A percentile compares a stretch with the other conserved stretches of the same genome.
Conservation (phyloP, 768 basidiomycete species). For the Termitomyces sp. region DNA sequence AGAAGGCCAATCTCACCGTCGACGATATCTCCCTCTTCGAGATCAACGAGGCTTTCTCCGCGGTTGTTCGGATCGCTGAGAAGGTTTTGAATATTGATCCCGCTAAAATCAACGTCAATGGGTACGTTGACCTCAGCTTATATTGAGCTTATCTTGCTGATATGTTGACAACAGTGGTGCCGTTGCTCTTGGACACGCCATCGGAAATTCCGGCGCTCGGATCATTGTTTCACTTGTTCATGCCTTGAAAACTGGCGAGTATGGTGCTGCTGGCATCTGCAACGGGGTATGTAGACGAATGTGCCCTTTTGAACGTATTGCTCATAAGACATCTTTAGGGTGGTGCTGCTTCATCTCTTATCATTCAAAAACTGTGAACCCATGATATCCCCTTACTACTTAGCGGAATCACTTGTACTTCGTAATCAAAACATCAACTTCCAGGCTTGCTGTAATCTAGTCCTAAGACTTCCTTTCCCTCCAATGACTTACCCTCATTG, state of each 20-base stretch:
- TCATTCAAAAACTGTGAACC: slow-evolving; percentile 80
- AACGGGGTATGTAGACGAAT: slow-evolving; percentile 71
- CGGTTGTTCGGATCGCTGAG: slow-evolving; percentile 88
- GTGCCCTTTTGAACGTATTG: background rate
- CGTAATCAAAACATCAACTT: slow-evolving; percentile 4
- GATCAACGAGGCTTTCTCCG: slow-evolving; percentile 97
- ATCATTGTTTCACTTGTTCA: slow-evolving; percentile 93
- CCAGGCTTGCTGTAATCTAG: background rate
- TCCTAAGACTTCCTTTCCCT: background rate
- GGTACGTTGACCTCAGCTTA: slow-evolving; percentile 44
- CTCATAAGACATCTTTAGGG: slow-evolving; percentile 47
- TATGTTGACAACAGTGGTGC: slow-evolving; percentile 66
- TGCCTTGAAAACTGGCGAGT: slow-evolving; percentile 87
- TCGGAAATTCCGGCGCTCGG: slow-evolving; percentile 93
- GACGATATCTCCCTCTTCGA: slow-evolving; percentile 91
- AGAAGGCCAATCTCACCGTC: slow-evolving; percentile 78
- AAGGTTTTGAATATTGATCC: slow-evolving; percentile 82
- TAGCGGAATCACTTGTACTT: slow-evolving; percentile 11
- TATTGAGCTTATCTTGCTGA: slow-evolving; percentile 7
- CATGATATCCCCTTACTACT: slow-evolving; percentile 4
- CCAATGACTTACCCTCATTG: background rate
- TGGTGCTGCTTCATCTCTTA: slow-evolving; percentile 87
- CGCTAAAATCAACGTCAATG: slow-evolving; percentile 86
- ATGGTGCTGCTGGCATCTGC: slow-evolving; percentile 95
- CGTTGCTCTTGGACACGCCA: slow-evolving; percentile 93